phyloP scores from a whole-genome alignment of 371 early-diverging fungal genomes.

The Rhizomucor pusillus region DNA sequence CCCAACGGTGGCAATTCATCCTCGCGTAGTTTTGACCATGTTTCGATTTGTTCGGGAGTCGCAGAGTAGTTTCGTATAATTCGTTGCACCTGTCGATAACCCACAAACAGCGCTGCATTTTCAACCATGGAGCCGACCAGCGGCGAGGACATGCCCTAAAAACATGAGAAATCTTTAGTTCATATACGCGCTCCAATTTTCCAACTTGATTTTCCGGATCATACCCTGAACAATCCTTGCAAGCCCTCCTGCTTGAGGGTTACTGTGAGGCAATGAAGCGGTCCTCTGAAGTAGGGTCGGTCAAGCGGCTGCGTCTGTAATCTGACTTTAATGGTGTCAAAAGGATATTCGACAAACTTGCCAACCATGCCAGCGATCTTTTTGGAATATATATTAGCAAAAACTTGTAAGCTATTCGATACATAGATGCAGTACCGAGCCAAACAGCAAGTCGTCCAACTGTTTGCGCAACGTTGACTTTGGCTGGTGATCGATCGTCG shows the following conservation, averaged over 20 bases:
- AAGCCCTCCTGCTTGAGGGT: constrained; percentile 74
- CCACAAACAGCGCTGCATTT: constrained; percentile 88
- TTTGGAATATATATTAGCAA: background rate
- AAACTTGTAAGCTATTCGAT: background rate
- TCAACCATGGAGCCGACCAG: constrained; percentile 93
- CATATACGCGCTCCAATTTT: background rate
- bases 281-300: constrained; percentile 72
- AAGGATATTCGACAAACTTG: constrained; percentile 94
- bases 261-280: constrained; percentile 78
- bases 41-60: constrained; percentile 18
- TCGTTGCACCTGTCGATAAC: constrained; percentile 82
- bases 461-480: constrained; percentile 19
- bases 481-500: background rate
- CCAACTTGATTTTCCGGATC: background rate
- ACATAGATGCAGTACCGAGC: constrained; percentile 11
- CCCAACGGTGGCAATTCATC: constrained; percentile 47
- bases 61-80: constrained; percentile 52
- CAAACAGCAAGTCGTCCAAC: constrained; percentile 21
- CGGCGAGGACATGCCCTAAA: constrained; percentile 87
- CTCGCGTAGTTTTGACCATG: constrained; percentile 13
- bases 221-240: constrained; percentile 77
- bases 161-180: background rate
- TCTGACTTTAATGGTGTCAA: constrained; percentile 96
- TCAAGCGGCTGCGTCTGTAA: constrained; percentile 86
- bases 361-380: constrained; percentile 87